Evolutionary conservation across 75 land plant genomes (phyloP).

Genomic region (Gnetum montanum): DNA sequence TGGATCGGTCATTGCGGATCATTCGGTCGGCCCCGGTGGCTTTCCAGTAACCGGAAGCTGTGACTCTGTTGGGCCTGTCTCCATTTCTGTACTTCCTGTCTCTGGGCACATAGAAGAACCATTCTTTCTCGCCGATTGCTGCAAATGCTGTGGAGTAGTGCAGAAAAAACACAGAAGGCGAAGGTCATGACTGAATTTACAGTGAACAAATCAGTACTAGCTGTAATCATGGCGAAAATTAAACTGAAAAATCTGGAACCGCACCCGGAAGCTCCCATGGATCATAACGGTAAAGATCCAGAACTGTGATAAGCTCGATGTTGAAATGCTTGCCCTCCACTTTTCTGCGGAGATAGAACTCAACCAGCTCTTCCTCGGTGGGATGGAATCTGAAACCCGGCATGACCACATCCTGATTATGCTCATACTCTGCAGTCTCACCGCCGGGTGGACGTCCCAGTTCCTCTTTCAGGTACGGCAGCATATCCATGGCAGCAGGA

Average conservation of each 20-base stretch:
- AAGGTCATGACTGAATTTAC: not conserved
- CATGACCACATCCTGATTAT: constrained; percentile 45
- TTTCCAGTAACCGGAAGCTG: constrained; percentile 73
- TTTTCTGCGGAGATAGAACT: constrained; percentile 58
- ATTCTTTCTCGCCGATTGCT: constrained; percentile 69
- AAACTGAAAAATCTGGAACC: too few species aligned
- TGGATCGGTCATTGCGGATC: constrained; percentile 26
- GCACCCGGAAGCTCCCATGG: constrained; percentile 92
- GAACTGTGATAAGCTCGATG: constrained; percentile 50
- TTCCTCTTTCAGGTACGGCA: too few species aligned
- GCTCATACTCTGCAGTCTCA: too few species aligned
- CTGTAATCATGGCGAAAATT: not conserved
- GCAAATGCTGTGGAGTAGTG: constrained; percentile 22
- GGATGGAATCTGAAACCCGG: constrained; percentile 85
- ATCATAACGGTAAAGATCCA: constrained; percentile 63
- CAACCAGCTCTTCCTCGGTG: constrained; percentile 70
- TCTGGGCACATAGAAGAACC: constrained; percentile 73
- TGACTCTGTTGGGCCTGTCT: constrained; percentile 62
- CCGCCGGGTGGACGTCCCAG: too few species aligned
- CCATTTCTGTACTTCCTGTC: constrained; percentile 64
- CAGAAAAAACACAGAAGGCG: not conserved
- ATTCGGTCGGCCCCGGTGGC: constrained; percentile 70
- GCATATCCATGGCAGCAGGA: too few species aligned
- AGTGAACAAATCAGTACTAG: not conserved
- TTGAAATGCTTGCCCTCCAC: constrained; percentile 51